Conservation (phyloP, 2,329 filamentous ascomycete genomes). For the Aspergillus ibericus region DNA sequence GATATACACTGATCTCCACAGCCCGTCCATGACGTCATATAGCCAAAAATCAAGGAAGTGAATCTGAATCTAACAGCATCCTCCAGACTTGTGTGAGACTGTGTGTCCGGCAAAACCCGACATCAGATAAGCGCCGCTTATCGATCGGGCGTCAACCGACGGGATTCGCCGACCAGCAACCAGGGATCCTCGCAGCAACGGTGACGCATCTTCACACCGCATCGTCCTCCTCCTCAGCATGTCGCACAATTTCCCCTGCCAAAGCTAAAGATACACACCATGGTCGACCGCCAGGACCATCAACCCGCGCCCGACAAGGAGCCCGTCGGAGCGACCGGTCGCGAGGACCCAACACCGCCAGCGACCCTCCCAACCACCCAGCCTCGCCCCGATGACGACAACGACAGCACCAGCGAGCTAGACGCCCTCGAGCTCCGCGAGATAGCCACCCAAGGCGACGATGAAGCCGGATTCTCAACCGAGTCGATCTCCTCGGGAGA, state of each 20-base stretch:
- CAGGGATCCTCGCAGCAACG: background rate
- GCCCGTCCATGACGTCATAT: too few species aligned
- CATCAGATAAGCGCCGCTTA: background rate
- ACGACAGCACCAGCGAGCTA: conserved; percentile 3
- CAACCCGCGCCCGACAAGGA: background rate
- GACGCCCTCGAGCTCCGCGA: conserved; percentile 32
- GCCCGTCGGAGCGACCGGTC: background rate
- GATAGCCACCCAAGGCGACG: conserved; percentile 31
- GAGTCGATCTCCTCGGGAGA: conserved; percentile 38
- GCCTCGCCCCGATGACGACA: background rate
- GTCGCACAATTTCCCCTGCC: background rate
- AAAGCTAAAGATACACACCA: background rate
- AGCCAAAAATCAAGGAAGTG: too few species aligned
- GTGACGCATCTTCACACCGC: background rate
- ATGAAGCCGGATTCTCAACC: conserved; percentile 24
- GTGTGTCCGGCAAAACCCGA: too few species aligned
- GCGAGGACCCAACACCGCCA: background rate
- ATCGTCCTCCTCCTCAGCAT: background rate
- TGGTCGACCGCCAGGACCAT: background rate
- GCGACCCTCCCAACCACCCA: background rate
- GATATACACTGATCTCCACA: too few species aligned
- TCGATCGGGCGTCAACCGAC: background rate
- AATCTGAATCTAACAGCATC: background rate
- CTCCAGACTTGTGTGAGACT: too few species aligned
- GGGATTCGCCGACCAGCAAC: background rate